Conservation (phyloP, 1,284 basidiomycete genomes). For the Moesziomyces antarcticus region DNA sequence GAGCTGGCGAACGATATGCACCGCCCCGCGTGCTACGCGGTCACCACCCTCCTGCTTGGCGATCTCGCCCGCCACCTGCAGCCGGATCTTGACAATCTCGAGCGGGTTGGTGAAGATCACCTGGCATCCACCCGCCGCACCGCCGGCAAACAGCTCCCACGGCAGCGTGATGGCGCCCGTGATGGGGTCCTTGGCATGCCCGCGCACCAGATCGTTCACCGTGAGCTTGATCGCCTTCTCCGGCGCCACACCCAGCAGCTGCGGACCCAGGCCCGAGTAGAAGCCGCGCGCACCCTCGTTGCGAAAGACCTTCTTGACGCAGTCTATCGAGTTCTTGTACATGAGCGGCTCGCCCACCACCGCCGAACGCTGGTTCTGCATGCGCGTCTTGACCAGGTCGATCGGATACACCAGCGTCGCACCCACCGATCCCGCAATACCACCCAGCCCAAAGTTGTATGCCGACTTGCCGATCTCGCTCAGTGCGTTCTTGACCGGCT, state of each 20-base stretch:
- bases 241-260: slow-evolving; percentile 95
- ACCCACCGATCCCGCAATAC: slow-evolving; percentile 88
- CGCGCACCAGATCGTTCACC: slow-evolving; percentile 91
- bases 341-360: slow-evolving; percentile 66
- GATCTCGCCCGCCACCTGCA: slow-evolving; percentile 95
- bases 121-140: slow-evolving; percentile 93
- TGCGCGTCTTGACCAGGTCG: slow-evolving; percentile 85
- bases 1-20: slow-evolving; percentile 91
- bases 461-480: slow-evolving; percentile 63
- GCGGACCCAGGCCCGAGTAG: slow-evolving; percentile 94
- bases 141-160: slow-evolving; percentile 93
- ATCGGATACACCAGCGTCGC: slow-evolving; percentile 94
- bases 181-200: slow-evolving; percentile 86
- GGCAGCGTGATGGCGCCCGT: slow-evolving; percentile 87
- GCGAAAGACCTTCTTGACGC: slow-evolving; percentile 89
- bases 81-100: slow-evolving; percentile 87
- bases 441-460: slow-evolving; percentile 91
- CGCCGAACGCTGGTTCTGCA: slow-evolving; percentile 84
- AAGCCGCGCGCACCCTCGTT: slow-evolving; percentile 94
- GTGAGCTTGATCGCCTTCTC: slow-evolving; percentile 97
- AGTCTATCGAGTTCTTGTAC: slow-evolving; percentile 74
- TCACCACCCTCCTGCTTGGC: slow-evolving; percentile 79
- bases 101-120: slow-evolving; percentile 96
- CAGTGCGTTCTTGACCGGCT: slow-evolving; percentile 40
- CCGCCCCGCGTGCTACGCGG: slow-evolving; percentile 81